These are phyloP conservation scores for Spergularia bocconei DNA, from an alignment of 148 eudicot species.

Conservation along the genomic window DNA sequence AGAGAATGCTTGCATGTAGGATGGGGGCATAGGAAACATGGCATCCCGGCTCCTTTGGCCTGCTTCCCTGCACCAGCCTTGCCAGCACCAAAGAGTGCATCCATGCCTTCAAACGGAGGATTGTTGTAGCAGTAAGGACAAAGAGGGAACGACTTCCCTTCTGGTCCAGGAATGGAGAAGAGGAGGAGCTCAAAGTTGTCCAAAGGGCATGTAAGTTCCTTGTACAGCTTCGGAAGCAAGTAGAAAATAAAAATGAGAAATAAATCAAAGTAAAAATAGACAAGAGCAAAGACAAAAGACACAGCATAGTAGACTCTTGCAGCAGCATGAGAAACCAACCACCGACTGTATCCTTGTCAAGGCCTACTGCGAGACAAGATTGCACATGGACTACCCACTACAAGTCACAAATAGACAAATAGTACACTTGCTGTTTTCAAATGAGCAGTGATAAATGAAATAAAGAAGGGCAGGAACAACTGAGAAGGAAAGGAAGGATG, in stretches of 20 bases:
- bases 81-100: constrained; percentile 55
- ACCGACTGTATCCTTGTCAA: no score
- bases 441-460: no score
- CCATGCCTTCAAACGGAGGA: constrained; percentile 92
- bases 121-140: constrained; percentile 95
- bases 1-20: constrained; percentile 85
- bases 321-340: no score
- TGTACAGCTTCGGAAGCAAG: constrained; percentile 60
- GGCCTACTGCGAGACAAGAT: no score
- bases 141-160: constrained; percentile 85
- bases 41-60: constrained; percentile 97
- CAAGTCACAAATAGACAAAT: no score
- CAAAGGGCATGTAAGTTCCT: constrained; percentile 85
- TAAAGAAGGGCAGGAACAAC: no score
- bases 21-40: constrained; percentile 90
- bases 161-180: constrained; percentile 86
- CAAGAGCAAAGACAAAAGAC: neutral
- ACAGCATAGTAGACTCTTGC: no score
- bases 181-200: constrained; percentile 92
- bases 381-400: no score
- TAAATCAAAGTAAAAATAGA: neutral
- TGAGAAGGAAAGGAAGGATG: no score
- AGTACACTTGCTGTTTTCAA: no score
- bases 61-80: constrained; percentile 53
- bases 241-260: neutral